Percentiles rank a stretch among this genome's conserved stretches.
phyloP scores from a whole-genome alignment of 352 stramenopile genomes.

The Globisporangium iwayamae region DNA sequence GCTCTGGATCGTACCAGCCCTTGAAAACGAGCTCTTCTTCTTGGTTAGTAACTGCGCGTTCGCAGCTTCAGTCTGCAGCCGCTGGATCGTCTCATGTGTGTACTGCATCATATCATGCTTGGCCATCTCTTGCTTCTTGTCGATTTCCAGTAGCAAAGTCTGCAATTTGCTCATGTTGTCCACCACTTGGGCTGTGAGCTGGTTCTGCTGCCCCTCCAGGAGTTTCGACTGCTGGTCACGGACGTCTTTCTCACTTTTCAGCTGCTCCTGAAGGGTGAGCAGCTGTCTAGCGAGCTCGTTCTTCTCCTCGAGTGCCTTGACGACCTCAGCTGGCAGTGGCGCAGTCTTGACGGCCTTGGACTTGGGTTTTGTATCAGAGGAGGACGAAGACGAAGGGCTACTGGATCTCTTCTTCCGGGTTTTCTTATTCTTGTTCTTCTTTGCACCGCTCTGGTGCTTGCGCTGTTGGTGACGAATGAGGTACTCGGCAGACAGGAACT shows the following conservation, averaged over 20 bases:
- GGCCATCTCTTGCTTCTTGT: slow-evolving; percentile 54
- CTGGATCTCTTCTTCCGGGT: slow-evolving; percentile 5
- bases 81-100: slow-evolving; percentile 48
- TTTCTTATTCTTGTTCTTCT: slow-evolving; percentile 22
- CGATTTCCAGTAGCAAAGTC: slow-evolving; percentile 50
- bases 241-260: slow-evolving; percentile 44
- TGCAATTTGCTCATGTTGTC: slow-evolving; percentile 65
- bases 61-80: slow-evolving; percentile 33
- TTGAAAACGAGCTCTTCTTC: slow-evolving; percentile 24
- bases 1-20: slow-evolving; percentile 42
- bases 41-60: slow-evolving; percentile 21
- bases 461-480: slow-evolving; percentile 64
- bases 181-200: slow-evolving; percentile 46
- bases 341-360: neutral
- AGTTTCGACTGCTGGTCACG: slow-evolving; percentile 40
- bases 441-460: slow-evolving; percentile 33
- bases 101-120: slow-evolving; percentile 68
- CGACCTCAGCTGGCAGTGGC: slow-evolving; percentile 33
- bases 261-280: slow-evolving; percentile 48
- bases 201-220: slow-evolving; percentile 44
- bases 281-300: slow-evolving; percentile 59
- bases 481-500: slow-evolving; percentile 72
- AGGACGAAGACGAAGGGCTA: slow-evolving; percentile 10
- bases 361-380: neutral
- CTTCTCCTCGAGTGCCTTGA: slow-evolving; percentile 49